These are phyloP conservation scores for Nicotiana obtusifolia DNA, from an alignment of 257 asterid genomes.

Conservation along the genomic window DNA sequence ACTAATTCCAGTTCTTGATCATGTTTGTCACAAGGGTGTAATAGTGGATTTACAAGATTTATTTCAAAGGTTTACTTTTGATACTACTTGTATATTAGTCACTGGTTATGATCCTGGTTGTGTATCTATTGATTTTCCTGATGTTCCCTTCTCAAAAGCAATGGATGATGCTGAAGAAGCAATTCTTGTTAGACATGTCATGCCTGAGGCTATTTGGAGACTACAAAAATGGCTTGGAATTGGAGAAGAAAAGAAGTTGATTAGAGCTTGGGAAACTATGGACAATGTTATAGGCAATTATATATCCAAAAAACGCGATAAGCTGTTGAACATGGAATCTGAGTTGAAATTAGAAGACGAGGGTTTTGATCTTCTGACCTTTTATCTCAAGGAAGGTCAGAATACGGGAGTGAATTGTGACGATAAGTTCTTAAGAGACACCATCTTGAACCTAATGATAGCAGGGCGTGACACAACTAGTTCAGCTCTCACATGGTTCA, in stretches of 20 bases:
- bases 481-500: slow-evolving; percentile 63
- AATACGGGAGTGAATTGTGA: slow-evolving; percentile 11
- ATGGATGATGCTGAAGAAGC: slow-evolving; percentile 68
- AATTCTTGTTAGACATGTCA: slow-evolving; percentile 40
- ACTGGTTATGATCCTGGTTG: slow-evolving; percentile 66
- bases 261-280: slow-evolving; percentile 30
- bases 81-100: slow-evolving; percentile 45
- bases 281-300: slow-evolving; percentile 42
- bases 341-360: background rate
- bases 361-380: slow-evolving; percentile 43
- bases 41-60: slow-evolving; percentile 52
- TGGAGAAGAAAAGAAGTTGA: slow-evolving; percentile 38
- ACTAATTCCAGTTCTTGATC: slow-evolving; percentile 45
- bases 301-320: slow-evolving; percentile 35
- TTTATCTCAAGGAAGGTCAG: slow-evolving; percentile 36
- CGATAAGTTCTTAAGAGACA: slow-evolving; percentile 47
- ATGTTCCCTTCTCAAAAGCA: slow-evolving; percentile 54
- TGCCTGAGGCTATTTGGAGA: slow-evolving; percentile 51
- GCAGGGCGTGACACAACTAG: slow-evolving; percentile 66
- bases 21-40: slow-evolving; percentile 10
- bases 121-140: slow-evolving; percentile 37
- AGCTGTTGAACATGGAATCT: background rate
- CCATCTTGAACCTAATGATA: slow-evolving; percentile 47
- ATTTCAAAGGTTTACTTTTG: slow-evolving; percentile 55
- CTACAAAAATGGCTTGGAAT: slow-evolving; percentile 28